Evolutionary conservation across 306 rosid genomes (phyloP), one percentile per base, ranked within the genome.

Genomic region (Gleditsia sinensis): DNA sequence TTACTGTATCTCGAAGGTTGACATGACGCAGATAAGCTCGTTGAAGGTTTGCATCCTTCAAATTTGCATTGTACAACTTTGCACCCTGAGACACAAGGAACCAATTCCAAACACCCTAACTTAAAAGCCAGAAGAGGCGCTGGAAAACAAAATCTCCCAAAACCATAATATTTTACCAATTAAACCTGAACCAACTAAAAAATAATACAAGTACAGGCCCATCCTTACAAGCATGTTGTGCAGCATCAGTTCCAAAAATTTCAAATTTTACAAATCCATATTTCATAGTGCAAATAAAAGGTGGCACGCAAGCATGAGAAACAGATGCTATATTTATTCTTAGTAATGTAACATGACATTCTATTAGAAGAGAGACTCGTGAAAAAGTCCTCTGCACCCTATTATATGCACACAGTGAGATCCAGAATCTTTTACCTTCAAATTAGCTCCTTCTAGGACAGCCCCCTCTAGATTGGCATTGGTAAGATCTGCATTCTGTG

Each of bases 391-490:
- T 34, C 25, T 51, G 19, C 24, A 17, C 39, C 23, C 72, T 71
- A 40, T 36, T 36, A 78, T 17, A 20, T 42, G 36, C 37, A 70
- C 65, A 48, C 57, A 60, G 37, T 70, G 28, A 54, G 71, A 56
- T 70, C 34, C 48, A 70, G 30, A 55, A 82, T 58, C 30, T 54
- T 71, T 71, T 86, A 94, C 98, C 98, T 94, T 94, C 51, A 94
- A 84, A 79, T 94, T 91, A 66, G 98, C 98, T 81, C 98, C 98
- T 83, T 91, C 97, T 23, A 94, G 83, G 75, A 75, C 75, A 56
- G 97, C 98, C 64, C 96, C 96, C 87, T 94, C 98, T 60, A 94
- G 79, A 87, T 94, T 94, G 60, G 96, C 97, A 76, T 89, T 85
- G 33, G 94, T 88, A 78, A 94, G 94, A 84, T 94, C 98, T 6